A percentile compares a stretch with the other conserved stretches of the same genome.
Evolutionary conservation across 192 early-diverging fungal species (phyloP).

Genomic region (Coemansia sp.): DNA sequence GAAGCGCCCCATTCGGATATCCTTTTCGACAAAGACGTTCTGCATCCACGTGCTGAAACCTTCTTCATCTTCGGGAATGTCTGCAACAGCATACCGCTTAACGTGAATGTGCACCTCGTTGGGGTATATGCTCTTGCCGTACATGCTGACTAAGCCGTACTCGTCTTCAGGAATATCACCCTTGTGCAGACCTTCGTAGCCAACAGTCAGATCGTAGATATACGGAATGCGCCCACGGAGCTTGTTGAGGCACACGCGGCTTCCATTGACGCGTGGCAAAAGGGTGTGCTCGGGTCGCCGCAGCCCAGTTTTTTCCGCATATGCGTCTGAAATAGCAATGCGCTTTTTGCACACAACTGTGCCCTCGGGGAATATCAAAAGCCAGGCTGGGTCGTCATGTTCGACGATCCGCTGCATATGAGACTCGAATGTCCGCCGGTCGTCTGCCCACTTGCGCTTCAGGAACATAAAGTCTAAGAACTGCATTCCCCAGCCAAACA

Average conservation of each 20-base stretch:
- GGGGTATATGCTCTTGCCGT: conserved; percentile 70
- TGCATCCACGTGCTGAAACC: conserved; percentile 76
- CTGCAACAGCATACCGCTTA: conserved; percentile 59
- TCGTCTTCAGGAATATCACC: conserved; percentile 81
- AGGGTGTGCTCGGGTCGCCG: conserved; percentile 67
- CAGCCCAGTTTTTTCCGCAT: conserved; percentile 64
- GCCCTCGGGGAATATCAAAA: conserved; percentile 95
- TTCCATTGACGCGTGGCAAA: conserved; percentile 82
- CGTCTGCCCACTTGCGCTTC: conserved; percentile 80
- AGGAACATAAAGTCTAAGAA: conserved; percentile 95
- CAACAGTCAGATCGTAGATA: conserved; percentile 88
- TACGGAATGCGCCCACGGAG: conserved; percentile 66
- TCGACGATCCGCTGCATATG: conserved; percentile 58
- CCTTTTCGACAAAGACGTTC: conserved; percentile 79
- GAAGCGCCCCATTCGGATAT: conserved; percentile 74
- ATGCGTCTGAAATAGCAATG: conserved; percentile 63
- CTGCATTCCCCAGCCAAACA: conserved; percentile 87
- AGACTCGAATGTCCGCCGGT: conserved; percentile 60
- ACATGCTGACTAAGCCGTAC: conserved; percentile 75
- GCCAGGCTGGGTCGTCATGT: conserved; percentile 74
- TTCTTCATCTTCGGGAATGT: conserved; percentile 68
- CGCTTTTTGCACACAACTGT: conserved; percentile 82
- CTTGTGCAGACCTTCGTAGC: conserved; percentile 70
- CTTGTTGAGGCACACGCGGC: conserved; percentile 66
- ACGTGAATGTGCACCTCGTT: conserved; percentile 80